These are phyloP conservation scores for Tetrahymena borealis DNA, from an alignment of 73 alveolate genomes.

Conservation along the genomic window DNA sequence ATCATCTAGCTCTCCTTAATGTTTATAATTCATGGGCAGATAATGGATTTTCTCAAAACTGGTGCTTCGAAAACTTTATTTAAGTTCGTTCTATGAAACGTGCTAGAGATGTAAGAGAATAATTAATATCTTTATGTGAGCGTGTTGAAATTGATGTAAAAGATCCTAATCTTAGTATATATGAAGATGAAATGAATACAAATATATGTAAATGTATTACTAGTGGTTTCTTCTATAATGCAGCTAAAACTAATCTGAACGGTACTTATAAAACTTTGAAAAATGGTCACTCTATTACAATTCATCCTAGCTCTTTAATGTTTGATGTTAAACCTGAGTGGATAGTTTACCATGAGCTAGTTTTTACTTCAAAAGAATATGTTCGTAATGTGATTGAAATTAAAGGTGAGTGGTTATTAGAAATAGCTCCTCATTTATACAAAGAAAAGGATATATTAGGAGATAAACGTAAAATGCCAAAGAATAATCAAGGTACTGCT, in stretches of 20 bases:
- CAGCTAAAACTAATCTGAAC: constrained; percentile 89
- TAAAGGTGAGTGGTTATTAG: constrained; percentile 96
- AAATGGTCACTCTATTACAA: constrained; percentile 83
- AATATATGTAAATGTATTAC: constrained; percentile 41
- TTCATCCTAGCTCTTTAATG: constrained; percentile 77
- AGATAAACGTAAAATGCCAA: neutral
- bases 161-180: constrained; percentile 49
- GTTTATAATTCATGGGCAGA: constrained; percentile 99
- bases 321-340: constrained; percentile 81
- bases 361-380: constrained; percentile 95
- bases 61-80: constrained; percentile 96
- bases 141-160: constrained; percentile 84
- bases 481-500: neutral
- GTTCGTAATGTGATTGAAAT: constrained; percentile 95
- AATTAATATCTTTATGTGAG: constrained; percentile 87
- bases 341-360: constrained; percentile 97
- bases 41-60: constrained; percentile 79
- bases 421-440: constrained; percentile 96
- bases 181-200: constrained; percentile 8
- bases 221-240: constrained; percentile 97
- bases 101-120: constrained; percentile 98
- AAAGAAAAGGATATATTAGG: constrained; percentile 8
- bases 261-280: constrained; percentile 96
- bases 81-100: constrained; percentile 95
- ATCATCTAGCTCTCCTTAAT: constrained; percentile 94